Base-by-base conservation (phyloP, 108 stramenopile genomes). In the Bacterosira constricta region DNA sequence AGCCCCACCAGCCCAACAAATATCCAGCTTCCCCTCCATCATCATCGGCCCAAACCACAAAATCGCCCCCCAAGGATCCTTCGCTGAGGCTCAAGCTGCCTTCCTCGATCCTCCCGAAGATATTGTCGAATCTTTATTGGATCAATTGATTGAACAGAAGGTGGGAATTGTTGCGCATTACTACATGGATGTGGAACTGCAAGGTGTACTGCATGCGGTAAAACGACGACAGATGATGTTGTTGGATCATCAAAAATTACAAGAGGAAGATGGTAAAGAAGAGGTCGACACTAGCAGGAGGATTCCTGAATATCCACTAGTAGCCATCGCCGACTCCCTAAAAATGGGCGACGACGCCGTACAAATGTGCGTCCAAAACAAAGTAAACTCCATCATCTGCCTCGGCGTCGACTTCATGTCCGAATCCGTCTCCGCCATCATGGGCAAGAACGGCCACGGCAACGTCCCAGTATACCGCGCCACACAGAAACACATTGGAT, bases 181-280 rank as follows among this genome's bases (percentile, higher is more conserved):
- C 69, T 98, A 98, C 85, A 98, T 98, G 97, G 97, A 98, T 70
- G 95, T 96, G 26, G 97, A 98, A 79, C 71, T 98, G 56, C 97
- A 97, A 73, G 94, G 93, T 41, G 83, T 92, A n/a, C 71, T 94
- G 51, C 77, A 79, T 45, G 85, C 92, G 11, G 70, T 93, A n/a
- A 66, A 80, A 52, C 52, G 66, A 36, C 82, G 80, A 21, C 72
- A 79, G 53, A 36, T 58, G 69, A 41, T 55, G 3, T 20, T 71
- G 18, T 35, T 59, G 41, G 10, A 60, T 18, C 37, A 31, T n/a
- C 15, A 31, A 35, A 26, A n/a, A 15, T 13, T 30, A 7, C 17
- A 35, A 12, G 53, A 30, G 17, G 51, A 30, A 30, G 61, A 70
- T 13, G 42, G 75, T 20, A 20, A 70, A 53, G 34, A 35, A 30